Evolutionary conservation across 1,284 basidiomycete genomes (phyloP).

Genomic region (Ganoderma sinense): DNA sequence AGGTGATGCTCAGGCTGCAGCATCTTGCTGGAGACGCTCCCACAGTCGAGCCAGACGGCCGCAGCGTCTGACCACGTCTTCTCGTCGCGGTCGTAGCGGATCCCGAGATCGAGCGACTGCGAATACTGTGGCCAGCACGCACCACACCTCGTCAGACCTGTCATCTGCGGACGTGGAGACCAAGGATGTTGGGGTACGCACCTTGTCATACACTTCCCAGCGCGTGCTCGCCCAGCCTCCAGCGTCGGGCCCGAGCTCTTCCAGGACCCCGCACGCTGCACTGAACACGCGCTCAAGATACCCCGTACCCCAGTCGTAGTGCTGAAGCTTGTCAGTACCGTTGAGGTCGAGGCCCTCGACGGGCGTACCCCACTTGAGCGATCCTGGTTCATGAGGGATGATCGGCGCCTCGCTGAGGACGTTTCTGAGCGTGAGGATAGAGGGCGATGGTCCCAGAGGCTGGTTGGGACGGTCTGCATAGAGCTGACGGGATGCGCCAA

Average conservation of each 20-base stretch:
- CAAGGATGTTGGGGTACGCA: not conserved
- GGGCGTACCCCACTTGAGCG: not conserved
- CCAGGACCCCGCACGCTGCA: not conserved
- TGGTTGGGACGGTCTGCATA: too few relatives aligned
- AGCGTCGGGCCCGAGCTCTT: not conserved
- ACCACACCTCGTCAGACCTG: not conserved
- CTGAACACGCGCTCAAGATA: not conserved
- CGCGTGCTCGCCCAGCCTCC: slow-evolving; percentile 5
- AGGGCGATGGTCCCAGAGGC: not conserved
- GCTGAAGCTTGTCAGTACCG: not conserved
- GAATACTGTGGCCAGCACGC: not conserved
- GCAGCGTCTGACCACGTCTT: not conserved
- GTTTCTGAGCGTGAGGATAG: not conserved
- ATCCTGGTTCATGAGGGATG: not conserved
- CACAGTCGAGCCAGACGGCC: not conserved
- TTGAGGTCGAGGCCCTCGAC: not conserved
- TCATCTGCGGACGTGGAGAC: too few relatives aligned
- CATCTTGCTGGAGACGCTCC: not conserved
- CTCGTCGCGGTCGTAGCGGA: not conserved
- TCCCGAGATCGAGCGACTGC: not conserved
- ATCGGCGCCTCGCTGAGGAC: not conserved
- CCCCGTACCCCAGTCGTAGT: slow-evolving; percentile 4
- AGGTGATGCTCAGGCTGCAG: not conserved
- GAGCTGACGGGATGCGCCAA: too few relatives aligned
- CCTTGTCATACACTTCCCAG: slow-evolving; percentile 17